phyloP scores from a whole-genome alignment of 2,329 filamentous ascomycete genomes.

The Niveomyces coronatus region DNA sequence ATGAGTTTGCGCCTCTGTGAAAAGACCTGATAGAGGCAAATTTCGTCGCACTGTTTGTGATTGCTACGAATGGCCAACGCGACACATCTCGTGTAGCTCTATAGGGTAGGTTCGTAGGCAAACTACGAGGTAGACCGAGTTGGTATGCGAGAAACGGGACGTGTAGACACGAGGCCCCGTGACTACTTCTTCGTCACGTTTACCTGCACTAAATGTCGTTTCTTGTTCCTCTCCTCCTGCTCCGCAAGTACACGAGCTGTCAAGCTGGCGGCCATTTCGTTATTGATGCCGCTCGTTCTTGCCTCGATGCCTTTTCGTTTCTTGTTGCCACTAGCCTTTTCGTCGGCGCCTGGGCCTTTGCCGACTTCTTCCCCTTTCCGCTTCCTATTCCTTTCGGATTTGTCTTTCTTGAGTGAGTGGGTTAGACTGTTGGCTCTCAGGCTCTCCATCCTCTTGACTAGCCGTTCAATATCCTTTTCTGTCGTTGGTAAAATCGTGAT shows the following conservation, averaged over 20 bases:
- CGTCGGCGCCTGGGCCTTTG: slow-evolving; percentile 13
- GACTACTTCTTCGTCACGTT: slow-evolving; percentile 5
- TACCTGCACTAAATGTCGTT: slow-evolving; percentile 50
- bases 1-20: too few relatives aligned
- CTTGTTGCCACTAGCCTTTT: slow-evolving; percentile 41
- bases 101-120: too few relatives aligned
- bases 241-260: slow-evolving; percentile 82
- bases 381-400: slow-evolving; percentile 56
- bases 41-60: too few relatives aligned
- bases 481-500: slow-evolving; percentile 71
- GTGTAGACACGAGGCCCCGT: too few relatives aligned
- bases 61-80: too few relatives aligned
- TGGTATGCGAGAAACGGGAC: too few relatives aligned
- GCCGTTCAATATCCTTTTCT: slow-evolving; percentile 56
- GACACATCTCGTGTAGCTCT: too few relatives aligned
- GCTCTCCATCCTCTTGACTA: slow-evolving; percentile 56
- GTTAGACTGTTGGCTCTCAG: slow-evolving; percentile 63
- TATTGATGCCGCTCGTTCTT: slow-evolving; percentile 63
- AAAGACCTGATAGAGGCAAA: too few relatives aligned
- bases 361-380: slow-evolving; percentile 39
- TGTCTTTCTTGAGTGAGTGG: slow-evolving; percentile 81
- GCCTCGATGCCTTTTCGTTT: slow-evolving; percentile 19
- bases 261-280: slow-evolving; percentile 72
- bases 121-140: too few relatives aligned
- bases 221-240: slow-evolving; percentile 72